Evolutionary conservation across 768 basidiomycete species (phyloP), one percentile per base, ranked within the genome.

Genomic region (Leccinum longicurvipes): DNA sequence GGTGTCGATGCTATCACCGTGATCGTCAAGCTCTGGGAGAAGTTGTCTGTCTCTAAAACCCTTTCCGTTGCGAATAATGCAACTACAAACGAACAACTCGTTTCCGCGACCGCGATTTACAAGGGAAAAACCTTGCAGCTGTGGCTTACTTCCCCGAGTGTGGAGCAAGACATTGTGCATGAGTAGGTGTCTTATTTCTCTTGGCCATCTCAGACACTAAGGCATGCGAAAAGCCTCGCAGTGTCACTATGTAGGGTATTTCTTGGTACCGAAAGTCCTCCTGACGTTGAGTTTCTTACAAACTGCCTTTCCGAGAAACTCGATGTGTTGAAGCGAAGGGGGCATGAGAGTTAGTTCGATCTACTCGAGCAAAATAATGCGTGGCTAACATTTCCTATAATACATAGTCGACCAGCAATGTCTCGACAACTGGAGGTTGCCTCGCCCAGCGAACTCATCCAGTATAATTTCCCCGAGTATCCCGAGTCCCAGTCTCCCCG

Each of bases 291-390:
- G 8, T 71, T 97, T 10, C 86, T 98, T 60, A 87, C 90, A 81
- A 94, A 92, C 0, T 90, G 97, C 48, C 78, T 98, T 23, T 91
- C 91, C 0, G 95, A 93, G 0, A 90, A 94, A 57, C 73, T 94
- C 19, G 79, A 84, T 50, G 83, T 90, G 6, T 72, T 96, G 57
- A 85, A 85, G 63, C 76, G 91, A 36, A 76, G 91, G 59, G 93
- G 91, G 8, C 93, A 89, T 66, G 89, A 91, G 65, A 86, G 89
- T 87, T 60, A 14, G 74, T 62, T 6, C 10, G 1, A 48, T 45
- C 32, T 47, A 12, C n/a, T 39, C 8, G n/a, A 17, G n/a, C n/a
- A 17, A 17, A 10, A 19, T 17, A n/a, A 39, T n/a, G n/a, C 8
- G 17, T 39, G 17, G 36, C 36, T 39, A 10, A 42, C 11, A 15